phyloP scores from a whole-genome alignment of 1,284 basidiomycete genomes.

The Moesziomyces sp. region DNA sequence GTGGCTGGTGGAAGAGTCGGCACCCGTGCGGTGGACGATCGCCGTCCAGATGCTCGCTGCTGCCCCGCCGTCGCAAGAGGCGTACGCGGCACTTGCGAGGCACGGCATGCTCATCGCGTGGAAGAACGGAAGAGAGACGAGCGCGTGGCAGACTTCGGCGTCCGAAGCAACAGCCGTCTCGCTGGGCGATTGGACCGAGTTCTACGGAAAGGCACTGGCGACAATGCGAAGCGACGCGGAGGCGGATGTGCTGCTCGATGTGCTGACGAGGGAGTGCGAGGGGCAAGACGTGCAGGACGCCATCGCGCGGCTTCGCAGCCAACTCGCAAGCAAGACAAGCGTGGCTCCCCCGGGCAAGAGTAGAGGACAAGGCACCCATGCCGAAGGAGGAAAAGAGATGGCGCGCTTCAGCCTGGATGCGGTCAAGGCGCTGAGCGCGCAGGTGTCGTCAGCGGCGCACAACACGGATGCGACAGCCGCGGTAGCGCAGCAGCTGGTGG shows the following conservation, averaged over 20 bases:
- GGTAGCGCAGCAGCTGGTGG: slow-evolving; percentile 4
- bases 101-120: slow-evolving; percentile 25
- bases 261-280: background rate
- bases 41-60: slow-evolving; percentile 13
- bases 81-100: slow-evolving; percentile 9
- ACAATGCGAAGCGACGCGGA: background rate
- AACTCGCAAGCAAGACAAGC: background rate
- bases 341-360: too few species aligned
- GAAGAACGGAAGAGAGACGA: slow-evolving; percentile 14
- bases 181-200: background rate
- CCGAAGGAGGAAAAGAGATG: too few species aligned
- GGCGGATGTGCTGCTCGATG: slow-evolving; percentile 2
- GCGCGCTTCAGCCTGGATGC: slow-evolving; percentile 19
- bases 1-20: slow-evolving; percentile 19
- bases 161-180: background rate
- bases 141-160: slow-evolving; percentile 9
- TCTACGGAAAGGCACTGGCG: slow-evolving; percentile 7
- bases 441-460: slow-evolving; percentile 3
- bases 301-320: slow-evolving; percentile 6
- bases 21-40: slow-evolving; percentile 3
- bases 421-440: slow-evolving; percentile 4
- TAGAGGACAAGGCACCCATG: too few species aligned
- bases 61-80: background rate
- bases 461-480: slow-evolving; percentile 4
- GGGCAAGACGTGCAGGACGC: slow-evolving; percentile 19